A percentile compares a stretch with the other conserved stretches of the same genome.
Conservation (phyloP, 371 early-diverging fungal genomes). For the Basidiobolus meristosporus region DNA sequence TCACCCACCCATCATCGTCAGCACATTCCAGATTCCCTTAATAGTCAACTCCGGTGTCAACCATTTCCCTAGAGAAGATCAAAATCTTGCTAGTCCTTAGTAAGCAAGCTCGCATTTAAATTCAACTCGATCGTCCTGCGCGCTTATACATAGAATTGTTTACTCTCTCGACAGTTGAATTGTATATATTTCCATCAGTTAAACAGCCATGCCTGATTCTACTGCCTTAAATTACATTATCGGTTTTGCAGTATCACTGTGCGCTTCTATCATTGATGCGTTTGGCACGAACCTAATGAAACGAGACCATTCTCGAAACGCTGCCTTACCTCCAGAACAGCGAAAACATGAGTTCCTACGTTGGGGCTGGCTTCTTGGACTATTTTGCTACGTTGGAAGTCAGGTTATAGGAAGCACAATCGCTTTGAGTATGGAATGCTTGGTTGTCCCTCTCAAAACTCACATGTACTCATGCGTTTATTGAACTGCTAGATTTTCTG, state of each 20-base stretch:
- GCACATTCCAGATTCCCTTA: no score
- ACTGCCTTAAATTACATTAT: slow-evolving; percentile 8
- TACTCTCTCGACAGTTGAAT: no score
- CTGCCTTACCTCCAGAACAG: slow-evolving; percentile 9
- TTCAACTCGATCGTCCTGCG: no score
- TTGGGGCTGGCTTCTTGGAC: slow-evolving; percentile 44
- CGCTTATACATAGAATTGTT: no score
- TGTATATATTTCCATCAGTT: no score
- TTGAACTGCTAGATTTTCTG: slow-evolving; percentile 23
- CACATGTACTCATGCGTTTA: neutral
- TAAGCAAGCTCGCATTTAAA: no score
- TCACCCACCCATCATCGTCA: no score
- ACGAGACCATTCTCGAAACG: slow-evolving; percentile 42
- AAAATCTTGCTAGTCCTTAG: no score
- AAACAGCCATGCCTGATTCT: no score
- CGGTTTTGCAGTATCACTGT: slow-evolving; percentile 37
- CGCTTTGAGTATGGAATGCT: slow-evolving; percentile 11
- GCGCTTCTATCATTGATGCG: slow-evolving; percentile 45
- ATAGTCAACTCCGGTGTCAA: no score
- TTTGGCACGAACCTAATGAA: slow-evolving; percentile 42
- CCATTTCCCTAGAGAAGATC: no score
- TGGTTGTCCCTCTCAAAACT: neutral
- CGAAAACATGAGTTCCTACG: slow-evolving; percentile 40
- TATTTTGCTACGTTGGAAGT: slow-evolving; percentile 37
- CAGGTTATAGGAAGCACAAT: slow-evolving; percentile 46